Percentiles rank a stretch among this genome's conserved stretches.
These are phyloP conservation scores for Fraxinus xanthoxyloides DNA, from an alignment of 305 asterid genomes.

Conservation along the genomic window DNA sequence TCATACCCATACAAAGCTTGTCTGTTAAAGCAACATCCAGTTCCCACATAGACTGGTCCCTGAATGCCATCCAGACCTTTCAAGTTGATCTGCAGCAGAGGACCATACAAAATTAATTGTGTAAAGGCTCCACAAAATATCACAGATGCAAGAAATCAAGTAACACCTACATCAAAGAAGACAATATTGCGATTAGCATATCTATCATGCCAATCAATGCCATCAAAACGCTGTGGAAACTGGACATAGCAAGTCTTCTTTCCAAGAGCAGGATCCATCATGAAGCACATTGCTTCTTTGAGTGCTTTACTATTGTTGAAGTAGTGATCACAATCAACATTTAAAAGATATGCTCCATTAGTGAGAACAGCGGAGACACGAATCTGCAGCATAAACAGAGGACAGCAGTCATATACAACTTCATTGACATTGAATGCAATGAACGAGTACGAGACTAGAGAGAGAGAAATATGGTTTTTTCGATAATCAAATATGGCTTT, in stretches of 20 bases:
- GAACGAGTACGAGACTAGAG: neutral
- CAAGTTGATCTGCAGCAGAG: slow-evolving; percentile 64
- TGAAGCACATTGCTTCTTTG: slow-evolving; percentile 93
- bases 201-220: slow-evolving; percentile 90
- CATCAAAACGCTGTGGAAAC: slow-evolving; percentile 90
- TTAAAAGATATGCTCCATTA: slow-evolving; percentile 87
- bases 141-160: neutral
- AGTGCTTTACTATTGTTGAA: slow-evolving; percentile 92
- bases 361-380: slow-evolving; percentile 96
- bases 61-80: slow-evolving; percentile 89
- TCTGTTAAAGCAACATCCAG: slow-evolving; percentile 88
- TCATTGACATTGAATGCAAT: neutral
- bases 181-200: slow-evolving; percentile 91
- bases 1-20: slow-evolving; percentile 86
- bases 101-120: slow-evolving; percentile 13
- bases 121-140: neutral
- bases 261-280: slow-evolving; percentile 88
- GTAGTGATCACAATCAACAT: slow-evolving; percentile 96
- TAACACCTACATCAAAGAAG: slow-evolving; percentile 72
- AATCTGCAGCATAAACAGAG: slow-evolving; percentile 49
- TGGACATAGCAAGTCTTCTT: slow-evolving; percentile 82
- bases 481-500: neutral
- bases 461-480: neutral
- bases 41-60: slow-evolving; percentile 92
- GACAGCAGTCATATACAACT: slow-evolving; percentile 2